A percentile compares a stretch with the other conserved stretches of the same genome.
phyloP scores from a whole-genome alignment of 768 basidiomycete species.

The Boletus sensibilis region DNA sequence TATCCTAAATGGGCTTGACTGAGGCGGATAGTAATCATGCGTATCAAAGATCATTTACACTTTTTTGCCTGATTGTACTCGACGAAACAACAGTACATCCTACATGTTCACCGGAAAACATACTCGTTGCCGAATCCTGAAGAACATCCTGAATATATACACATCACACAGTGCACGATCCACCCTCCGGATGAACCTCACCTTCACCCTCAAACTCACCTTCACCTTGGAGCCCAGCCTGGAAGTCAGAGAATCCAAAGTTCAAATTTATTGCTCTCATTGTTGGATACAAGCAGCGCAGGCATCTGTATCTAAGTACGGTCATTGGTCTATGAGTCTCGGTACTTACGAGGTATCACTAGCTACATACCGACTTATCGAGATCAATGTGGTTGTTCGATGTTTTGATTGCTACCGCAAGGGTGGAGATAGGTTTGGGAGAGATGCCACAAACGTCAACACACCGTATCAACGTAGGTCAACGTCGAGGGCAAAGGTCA shows the following conservation, averaged over 20 bases:
- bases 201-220: neutral
- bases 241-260: constrained; percentile 4
- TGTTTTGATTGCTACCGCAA: constrained; percentile 2
- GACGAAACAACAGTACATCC: too few species aligned
- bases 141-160: too few species aligned
- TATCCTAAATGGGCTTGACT: too few species aligned
- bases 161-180: too few species aligned
- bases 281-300: neutral
- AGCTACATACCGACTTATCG: neutral
- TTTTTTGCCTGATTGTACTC: too few species aligned
- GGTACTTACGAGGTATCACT: neutral
- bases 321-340: neutral
- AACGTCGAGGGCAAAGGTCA: neutral
- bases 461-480: neutral
- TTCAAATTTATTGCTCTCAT: neutral
- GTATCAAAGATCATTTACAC: too few species aligned
- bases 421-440: neutral
- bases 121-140: too few species aligned
- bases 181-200: neutral
- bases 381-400: neutral
- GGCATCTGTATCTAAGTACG: neutral
- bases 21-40: too few species aligned
- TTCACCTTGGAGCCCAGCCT: neutral
- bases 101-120: too few species aligned
- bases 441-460: constrained; percentile 1